Conservation (phyloP, 768 basidiomycete genomes). For the Hortiboletus flavorubellus region DNA sequence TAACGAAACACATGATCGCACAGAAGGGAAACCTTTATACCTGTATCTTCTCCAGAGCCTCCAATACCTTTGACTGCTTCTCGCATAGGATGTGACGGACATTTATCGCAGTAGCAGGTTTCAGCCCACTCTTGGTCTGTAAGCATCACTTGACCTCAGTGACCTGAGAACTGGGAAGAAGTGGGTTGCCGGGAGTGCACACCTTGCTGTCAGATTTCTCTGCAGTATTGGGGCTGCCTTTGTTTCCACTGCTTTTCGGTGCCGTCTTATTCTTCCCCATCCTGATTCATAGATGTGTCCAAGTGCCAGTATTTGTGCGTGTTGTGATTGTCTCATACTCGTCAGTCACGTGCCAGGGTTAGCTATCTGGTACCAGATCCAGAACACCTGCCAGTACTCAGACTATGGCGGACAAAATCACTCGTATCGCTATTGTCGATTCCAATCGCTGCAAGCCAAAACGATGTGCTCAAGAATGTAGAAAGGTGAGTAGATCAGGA, state of each 20-base stretch:
- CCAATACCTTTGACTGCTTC: constrained; percentile 76
- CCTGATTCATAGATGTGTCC: not conserved
- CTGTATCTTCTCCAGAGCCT: constrained; percentile 78
- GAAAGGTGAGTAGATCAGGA: constrained; percentile 59
- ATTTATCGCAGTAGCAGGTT: constrained; percentile 78
- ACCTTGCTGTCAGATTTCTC: constrained; percentile 27
- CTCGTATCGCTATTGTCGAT: constrained; percentile 95
- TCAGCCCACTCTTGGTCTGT: constrained; percentile 59
- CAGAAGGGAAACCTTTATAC: constrained; percentile 34
- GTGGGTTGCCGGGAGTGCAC: not conserved
- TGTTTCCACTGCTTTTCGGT: constrained; percentile 20
- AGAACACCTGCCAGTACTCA: not conserved
- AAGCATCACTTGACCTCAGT: not conserved
- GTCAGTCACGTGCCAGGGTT: constrained; percentile 13
- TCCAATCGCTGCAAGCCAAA: constrained; percentile 95
- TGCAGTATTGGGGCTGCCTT: constrained; percentile 9
- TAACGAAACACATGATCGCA: not conserved
- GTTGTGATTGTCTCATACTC: constrained; percentile 6
- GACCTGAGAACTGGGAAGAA: not conserved
- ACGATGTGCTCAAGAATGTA: constrained; percentile 95
- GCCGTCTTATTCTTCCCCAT: constrained; percentile 32
- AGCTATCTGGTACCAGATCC: not conserved
- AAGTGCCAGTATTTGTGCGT: not conserved
- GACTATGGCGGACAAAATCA: constrained; percentile 89
- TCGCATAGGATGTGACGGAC: constrained; percentile 88